phyloP scores from a whole-genome alignment of 768 basidiomycete genomes.

The Suillus subalutaceus region DNA sequence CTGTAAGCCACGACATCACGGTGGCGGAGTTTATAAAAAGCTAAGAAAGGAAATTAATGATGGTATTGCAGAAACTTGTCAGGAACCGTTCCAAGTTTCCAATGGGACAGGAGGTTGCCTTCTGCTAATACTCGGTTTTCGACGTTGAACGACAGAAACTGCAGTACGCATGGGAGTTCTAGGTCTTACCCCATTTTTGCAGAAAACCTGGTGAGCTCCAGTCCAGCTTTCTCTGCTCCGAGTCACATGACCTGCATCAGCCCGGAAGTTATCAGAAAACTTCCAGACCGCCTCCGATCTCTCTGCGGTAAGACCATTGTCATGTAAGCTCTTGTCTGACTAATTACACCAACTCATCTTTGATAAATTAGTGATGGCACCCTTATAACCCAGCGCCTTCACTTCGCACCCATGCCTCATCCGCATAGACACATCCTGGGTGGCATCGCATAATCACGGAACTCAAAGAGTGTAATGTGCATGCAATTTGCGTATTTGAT shows the following conservation, averaged over 20 bases:
- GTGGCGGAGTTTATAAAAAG: constrained; percentile 35
- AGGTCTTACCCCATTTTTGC: constrained; percentile 70
- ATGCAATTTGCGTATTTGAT: constrained; percentile 79
- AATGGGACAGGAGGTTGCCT: constrained; percentile 1
- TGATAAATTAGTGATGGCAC: constrained; percentile 69
- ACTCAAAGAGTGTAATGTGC: constrained; percentile 55
- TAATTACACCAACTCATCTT: constrained; percentile 13
- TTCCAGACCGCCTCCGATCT: constrained; percentile 65
- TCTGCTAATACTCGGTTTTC: background rate
- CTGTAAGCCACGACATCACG: constrained; percentile 24
- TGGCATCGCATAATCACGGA: constrained; percentile 77
- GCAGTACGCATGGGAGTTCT: constrained; percentile 62
- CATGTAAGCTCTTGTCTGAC: constrained; percentile 53
- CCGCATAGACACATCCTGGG: constrained; percentile 71
- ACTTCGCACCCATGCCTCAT: constrained; percentile 70
- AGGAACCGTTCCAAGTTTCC: background rate
- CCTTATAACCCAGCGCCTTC: constrained; percentile 80
- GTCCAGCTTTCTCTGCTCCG: background rate
- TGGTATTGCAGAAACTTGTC: background rate
- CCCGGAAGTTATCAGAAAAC: constrained; percentile 61
- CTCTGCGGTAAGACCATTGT: constrained; percentile 72
- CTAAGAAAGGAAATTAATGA: constrained; percentile 12
- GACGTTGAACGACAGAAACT: background rate
- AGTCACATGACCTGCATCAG: constrained; percentile 34
- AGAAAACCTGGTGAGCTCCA: constrained; percentile 58